Conservation (phyloP, 345 rosid genomes). For the Cardamine occulta region DNA sequence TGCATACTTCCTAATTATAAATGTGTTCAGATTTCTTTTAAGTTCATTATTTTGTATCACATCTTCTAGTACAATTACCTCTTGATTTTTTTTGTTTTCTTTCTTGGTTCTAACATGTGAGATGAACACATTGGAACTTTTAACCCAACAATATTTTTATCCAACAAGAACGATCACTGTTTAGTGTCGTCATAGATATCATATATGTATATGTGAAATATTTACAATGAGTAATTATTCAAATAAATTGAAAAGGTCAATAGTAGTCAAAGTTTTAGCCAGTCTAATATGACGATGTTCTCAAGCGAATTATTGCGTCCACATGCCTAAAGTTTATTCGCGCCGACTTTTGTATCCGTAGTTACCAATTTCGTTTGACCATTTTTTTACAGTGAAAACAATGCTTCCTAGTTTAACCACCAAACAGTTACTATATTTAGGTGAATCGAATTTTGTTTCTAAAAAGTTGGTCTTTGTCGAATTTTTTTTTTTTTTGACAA, state of each 20-base stretch:
- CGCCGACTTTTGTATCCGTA: constrained; percentile 23
- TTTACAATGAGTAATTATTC: neutral
- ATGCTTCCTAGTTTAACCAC: neutral
- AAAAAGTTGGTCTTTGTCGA: constrained; percentile 2
- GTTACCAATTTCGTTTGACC: neutral
- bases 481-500: neutral
- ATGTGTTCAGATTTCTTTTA: neutral
- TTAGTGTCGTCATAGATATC: neutral
- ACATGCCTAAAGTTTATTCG: constrained; percentile 38
- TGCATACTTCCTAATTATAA: neutral
- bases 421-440: constrained; percentile 3
- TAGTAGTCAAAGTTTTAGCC: constrained; percentile 25
- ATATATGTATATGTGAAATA: neutral
- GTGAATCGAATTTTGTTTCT: neutral
- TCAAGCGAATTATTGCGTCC: constrained; percentile 30
- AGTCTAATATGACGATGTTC: constrained; percentile 31
- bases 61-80: neutral
- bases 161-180: neutral
- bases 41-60: neutral
- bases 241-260: constrained; percentile 14
- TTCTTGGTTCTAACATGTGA: neutral
- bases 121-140: neutral
- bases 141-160: neutral
- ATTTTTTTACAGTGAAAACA: neutral
- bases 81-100: neutral